phyloP scores from a whole-genome alignment of 129 eudicot genomes.

The Ambrosia artemisiifolia region DNA sequence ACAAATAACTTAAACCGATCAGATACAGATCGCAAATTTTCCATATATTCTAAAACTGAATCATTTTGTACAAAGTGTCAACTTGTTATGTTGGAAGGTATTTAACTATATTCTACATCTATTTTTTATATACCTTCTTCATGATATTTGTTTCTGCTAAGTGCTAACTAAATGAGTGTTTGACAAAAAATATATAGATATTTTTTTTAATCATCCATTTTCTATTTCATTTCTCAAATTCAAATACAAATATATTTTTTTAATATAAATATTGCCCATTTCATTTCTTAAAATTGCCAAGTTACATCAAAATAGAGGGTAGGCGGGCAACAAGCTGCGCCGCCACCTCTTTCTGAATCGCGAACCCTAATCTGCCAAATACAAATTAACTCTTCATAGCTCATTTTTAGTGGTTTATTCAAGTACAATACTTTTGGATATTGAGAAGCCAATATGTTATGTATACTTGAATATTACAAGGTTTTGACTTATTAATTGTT shows the following conservation, averaged over 20 bases:
- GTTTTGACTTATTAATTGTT: neutral
- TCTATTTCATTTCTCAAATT: too few relatives aligned
- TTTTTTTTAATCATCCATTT: too few relatives aligned
- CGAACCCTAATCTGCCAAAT: too few relatives aligned
- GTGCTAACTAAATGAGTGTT: neutral
- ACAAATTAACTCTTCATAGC: too few relatives aligned
- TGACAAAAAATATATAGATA: neutral
- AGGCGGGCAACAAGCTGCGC: too few relatives aligned
- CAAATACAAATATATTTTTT: too few relatives aligned
- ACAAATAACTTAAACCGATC: slow-evolving; percentile 2
- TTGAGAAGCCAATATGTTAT: neutral
- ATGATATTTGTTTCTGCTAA: neutral
- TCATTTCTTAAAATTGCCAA: too few relatives aligned
- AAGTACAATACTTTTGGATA: too few relatives aligned
- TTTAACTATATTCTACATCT: neutral
- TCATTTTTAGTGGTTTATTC: too few relatives aligned
- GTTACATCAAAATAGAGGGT: too few relatives aligned
- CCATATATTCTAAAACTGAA: neutral
- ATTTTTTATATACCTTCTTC: neutral
- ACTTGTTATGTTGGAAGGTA: neutral
- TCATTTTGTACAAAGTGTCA: neutral
- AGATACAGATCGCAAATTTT: neutral
- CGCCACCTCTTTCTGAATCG: too few relatives aligned
- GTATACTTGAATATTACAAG: neutral
- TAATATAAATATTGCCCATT: too few relatives aligned